Conservation (phyloP, 2,329 filamentous ascomycete species). For the Microsporum ferrugineum region DNA sequence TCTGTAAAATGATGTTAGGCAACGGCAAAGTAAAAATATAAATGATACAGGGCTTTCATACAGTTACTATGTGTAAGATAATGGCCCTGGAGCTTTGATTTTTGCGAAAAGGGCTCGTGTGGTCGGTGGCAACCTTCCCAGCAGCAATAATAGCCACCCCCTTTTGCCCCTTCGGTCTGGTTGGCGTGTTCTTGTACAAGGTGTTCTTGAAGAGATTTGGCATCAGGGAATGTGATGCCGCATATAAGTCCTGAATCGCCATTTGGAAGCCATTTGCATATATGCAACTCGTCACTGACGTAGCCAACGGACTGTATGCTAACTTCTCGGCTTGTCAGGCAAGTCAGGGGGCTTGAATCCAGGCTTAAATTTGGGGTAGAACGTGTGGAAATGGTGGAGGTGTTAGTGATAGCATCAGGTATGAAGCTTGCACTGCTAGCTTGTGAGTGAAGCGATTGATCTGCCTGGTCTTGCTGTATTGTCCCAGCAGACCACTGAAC, state of each 20-base stretch:
- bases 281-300: conserved; percentile 27
- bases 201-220: conserved; percentile 32
- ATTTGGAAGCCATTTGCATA: conserved; percentile 29
- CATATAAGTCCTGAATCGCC: conserved; percentile 18
- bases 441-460: not conserved
- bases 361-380: conserved; percentile 10
- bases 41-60: conserved; percentile 15
- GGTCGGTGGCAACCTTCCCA: conserved; percentile 35
- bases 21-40: not conserved
- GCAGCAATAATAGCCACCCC: conserved; percentile 35
- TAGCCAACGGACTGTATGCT: conserved; percentile 20
- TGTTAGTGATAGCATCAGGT: not conserved
- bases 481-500: not conserved
- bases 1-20: conserved; percentile 17
- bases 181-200: conserved; percentile 28
- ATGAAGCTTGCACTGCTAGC: not conserved
- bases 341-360: conserved; percentile 23
- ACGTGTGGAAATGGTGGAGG: conserved; percentile 6
- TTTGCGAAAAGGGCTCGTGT: conserved; percentile 35
- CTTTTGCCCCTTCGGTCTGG: conserved; percentile 28
- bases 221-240: conserved; percentile 26
- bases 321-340: conserved; percentile 27
- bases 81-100: conserved; percentile 36
- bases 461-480: not conserved
- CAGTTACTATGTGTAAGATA: conserved; percentile 37